phyloP scores from a whole-genome alignment of 2,329 filamentous ascomycete genomes.

The Cryphonectria nitschkei region DNA sequence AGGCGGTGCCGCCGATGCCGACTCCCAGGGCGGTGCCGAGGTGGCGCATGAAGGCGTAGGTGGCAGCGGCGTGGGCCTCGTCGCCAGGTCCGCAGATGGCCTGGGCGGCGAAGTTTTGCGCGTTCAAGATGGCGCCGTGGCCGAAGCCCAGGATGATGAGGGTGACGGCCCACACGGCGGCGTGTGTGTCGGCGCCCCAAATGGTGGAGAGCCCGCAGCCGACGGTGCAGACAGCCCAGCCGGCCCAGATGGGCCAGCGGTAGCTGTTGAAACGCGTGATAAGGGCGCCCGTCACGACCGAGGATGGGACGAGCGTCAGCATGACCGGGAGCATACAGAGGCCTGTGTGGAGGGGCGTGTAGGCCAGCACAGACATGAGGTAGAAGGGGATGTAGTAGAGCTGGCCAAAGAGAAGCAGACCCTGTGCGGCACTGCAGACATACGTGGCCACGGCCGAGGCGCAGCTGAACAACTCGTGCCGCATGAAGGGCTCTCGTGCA shows the following conservation, averaged over 20 bases:
- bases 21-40: slow-evolving; percentile 48
- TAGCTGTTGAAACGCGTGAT: slow-evolving; percentile 40
- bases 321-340: slow-evolving; percentile 41
- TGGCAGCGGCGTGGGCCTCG: slow-evolving; percentile 43
- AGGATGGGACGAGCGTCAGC: slow-evolving; percentile 38
- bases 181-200: slow-evolving; percentile 35
- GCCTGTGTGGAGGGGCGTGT: slow-evolving; percentile 40
- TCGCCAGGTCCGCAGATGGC: slow-evolving; percentile 42
- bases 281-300: slow-evolving; percentile 39
- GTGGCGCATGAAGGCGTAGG: slow-evolving; percentile 47
- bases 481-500: slow-evolving; percentile 40
- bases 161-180: slow-evolving; percentile 41
- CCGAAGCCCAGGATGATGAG: slow-evolving; percentile 42
- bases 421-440: slow-evolving; percentile 39
- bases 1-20: slow-evolving; percentile 45
- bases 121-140: slow-evolving; percentile 44
- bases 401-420: slow-evolving; percentile 40
- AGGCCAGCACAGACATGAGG: slow-evolving; percentile 41
- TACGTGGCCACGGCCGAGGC: slow-evolving; percentile 38
- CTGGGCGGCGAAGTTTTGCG: slow-evolving; percentile 45
- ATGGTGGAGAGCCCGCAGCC: slow-evolving; percentile 35
- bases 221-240: slow-evolving; percentile 39
- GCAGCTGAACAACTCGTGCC: slow-evolving; percentile 37
- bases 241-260: slow-evolving; percentile 44
- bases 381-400: slow-evolving; percentile 44